Evolutionary conservation across 441 rosid genomes (phyloP), one percentile per base, ranked within the genome.

Genomic region (Adansonia grandidieri): DNA sequence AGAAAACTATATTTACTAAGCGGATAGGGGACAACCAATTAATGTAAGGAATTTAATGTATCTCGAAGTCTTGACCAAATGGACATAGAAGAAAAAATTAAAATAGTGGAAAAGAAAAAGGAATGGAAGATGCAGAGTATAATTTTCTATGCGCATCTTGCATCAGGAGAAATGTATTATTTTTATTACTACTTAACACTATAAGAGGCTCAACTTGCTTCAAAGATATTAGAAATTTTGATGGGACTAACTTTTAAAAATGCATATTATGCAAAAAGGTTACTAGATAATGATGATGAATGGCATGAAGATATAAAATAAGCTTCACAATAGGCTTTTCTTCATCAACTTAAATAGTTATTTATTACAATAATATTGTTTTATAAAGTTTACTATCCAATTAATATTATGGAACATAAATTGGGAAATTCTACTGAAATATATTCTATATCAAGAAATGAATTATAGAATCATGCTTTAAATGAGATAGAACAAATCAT

Each of bases 81-180:
- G 7, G 40, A 37, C 72, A 0, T 84, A 67, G 70, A 14, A 80
- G 2, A 0, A 28, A 28, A 9, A 32, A 0, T 0, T 15, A 1
- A 48, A 61, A 3, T 0, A 28, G 1, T 80, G 73, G 73, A 9
- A 19, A 0, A 1, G 0, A 9, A 58, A 77, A 9, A 68, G 77
- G 8, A 9, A 0, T 5, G 73, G 80, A 0, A 5, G 32, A 1
- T 2, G 13, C 7, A 40, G 2, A 71, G 79, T 0, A 8, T 79
- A 15, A 68, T 77, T 0, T n/a, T 8, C 0, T 72, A 32, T 73
- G 58, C 40, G 0, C 65, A 66, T 1, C 80, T 74, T 0, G n/a
- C 70, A 14, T 48, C 44, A 2, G 76, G 83, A 0, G 79, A 84
- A n/a, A 4, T 9, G 1, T 79, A n/a, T 19, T 73, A 79, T 37